phyloP scores from a whole-genome alignment of 2,329 filamentous ascomycete species.

The Hypoxylon sp. region DNA sequence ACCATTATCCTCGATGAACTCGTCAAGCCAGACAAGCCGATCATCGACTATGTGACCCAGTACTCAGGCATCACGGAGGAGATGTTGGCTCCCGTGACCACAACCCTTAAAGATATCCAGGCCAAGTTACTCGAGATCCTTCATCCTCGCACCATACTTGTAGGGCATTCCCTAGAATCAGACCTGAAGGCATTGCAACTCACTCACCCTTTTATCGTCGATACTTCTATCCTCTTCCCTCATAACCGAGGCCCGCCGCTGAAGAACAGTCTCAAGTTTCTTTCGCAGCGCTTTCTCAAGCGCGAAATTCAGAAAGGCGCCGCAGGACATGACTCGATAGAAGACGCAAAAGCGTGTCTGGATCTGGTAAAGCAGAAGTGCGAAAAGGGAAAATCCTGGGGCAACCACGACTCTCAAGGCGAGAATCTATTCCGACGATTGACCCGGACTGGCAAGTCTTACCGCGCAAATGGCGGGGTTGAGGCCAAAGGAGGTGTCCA shows the following conservation, averaged over 20 bases:
- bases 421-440: slow-evolving; percentile 94
- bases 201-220: slow-evolving; percentile 92
- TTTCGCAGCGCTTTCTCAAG: slow-evolving; percentile 86
- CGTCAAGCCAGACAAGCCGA: slow-evolving; percentile 89
- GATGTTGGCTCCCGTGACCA: slow-evolving; percentile 87
- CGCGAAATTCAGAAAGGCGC: slow-evolving; percentile 88
- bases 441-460: slow-evolving; percentile 72
- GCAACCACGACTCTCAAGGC: slow-evolving; percentile 80
- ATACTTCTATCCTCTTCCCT: slow-evolving; percentile 90
- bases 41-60: slow-evolving; percentile 91
- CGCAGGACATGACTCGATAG: slow-evolving; percentile 88
- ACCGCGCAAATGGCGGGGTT: slow-evolving; percentile 72
- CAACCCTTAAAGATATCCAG: slow-evolving; percentile 87
- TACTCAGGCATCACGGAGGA: slow-evolving; percentile 93
- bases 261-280: slow-evolving; percentile 91
- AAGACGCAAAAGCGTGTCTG: slow-evolving; percentile 91
- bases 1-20: slow-evolving; percentile 87
- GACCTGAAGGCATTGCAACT: slow-evolving; percentile 88
- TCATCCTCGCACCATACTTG: slow-evolving; percentile 78
- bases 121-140: slow-evolving; percentile 79
- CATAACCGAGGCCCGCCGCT: slow-evolving; percentile 91
- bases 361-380: slow-evolving; percentile 97
- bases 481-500: slow-evolving; percentile 69
- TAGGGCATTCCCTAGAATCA: slow-evolving; percentile 86
- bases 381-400: slow-evolving; percentile 91